Evolutionary conservation across 495 filamentous ascomycete genomes (phyloP), one percentile per base, ranked within the genome.

Genomic region (Hypoxylon cercidicola): DNA sequence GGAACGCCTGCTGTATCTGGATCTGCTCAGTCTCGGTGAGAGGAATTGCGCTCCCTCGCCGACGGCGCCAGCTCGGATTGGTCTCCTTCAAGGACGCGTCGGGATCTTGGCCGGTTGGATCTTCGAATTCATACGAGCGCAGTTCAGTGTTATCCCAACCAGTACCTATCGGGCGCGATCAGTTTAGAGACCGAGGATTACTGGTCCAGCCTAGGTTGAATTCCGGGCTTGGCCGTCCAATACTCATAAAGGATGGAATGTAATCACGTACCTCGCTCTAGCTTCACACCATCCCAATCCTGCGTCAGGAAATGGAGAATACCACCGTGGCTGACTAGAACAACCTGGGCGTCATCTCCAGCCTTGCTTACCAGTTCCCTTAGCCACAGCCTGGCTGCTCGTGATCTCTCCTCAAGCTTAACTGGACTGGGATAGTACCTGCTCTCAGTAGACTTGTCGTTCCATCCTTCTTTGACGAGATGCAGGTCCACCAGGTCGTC

Each of bases 81-180:
- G 87, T 89, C 71, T 90, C 87, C 59, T 78, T 60, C 25, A 90
- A 66, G 28, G 89, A 74, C 6, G 86, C 85, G 13, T 87, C 84
- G 49, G 86, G 84, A 50, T 88, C 85, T 46, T 80, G 77, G 37
- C 83, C 79, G 20, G 81, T 73, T 18, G 76, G 76, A 20, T 87
- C 81, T 4, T 75, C 77, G 78, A 96, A 96, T 28, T 75, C 75
- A 74, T 89, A 97, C 7, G 85, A 87, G 48, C 93, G 87, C 71
- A 82, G 90, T 76, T 97, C 93, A 10, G 89, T 89, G 75, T 97
- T 97, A 9, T 66, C 64, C 93, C 93, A 97, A 15, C 91, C 91
- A 0, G 93, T 96, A 25, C 91, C 89, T 81, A 43, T 30, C 55
- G 5, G 10, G 11, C 2, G 34, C 66, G 5, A 59, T 35, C 41